A percentile compares a stretch with the other conserved stretches of the same genome.
Evolutionary conservation across 495 filamentous ascomycete genomes (phyloP).

Genomic region (Cenococcum geophilum): DNA sequence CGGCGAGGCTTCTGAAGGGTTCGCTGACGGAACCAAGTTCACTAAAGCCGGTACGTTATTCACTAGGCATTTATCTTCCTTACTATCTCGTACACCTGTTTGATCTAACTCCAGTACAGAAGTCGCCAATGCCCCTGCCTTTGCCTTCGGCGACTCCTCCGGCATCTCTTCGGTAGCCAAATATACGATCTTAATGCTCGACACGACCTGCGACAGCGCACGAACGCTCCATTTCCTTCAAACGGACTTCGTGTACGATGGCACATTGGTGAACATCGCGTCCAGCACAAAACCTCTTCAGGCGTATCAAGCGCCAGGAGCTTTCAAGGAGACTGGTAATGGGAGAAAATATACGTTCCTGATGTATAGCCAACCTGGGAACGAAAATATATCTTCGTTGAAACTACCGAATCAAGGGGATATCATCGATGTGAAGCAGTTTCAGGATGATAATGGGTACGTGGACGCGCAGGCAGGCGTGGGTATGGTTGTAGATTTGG

Average conservation of each 20-base stretch:
- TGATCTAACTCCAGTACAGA: conserved; percentile 13
- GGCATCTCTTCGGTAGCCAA: conserved; percentile 8
- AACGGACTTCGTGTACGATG: conserved; percentile 19
- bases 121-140: conserved; percentile 15
- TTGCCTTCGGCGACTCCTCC: conserved; percentile 26
- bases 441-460: conserved; percentile 27
- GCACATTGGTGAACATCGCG: conserved; percentile 11
- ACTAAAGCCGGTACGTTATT: background rate
- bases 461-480: conserved; percentile 18
- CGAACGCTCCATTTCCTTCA: conserved; percentile 22
- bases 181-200: conserved; percentile 27
- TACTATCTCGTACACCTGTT: background rate
- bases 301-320: conserved; percentile 26
- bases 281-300: background rate
- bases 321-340: conserved; percentile 26
- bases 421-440: conserved; percentile 25
- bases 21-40: background rate
- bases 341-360: conserved; percentile 30
- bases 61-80: background rate
- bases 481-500: conserved; percentile 26
- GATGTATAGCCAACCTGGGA: conserved; percentile 20
- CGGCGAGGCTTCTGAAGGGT: conserved; percentile 3
- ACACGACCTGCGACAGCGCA: conserved; percentile 21
- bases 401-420: conserved; percentile 23
- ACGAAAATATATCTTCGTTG: conserved; percentile 2